phyloP scores from a whole-genome alignment of 2,329 filamentous ascomycete genomes.

The Clonostachys rosea region DNA sequence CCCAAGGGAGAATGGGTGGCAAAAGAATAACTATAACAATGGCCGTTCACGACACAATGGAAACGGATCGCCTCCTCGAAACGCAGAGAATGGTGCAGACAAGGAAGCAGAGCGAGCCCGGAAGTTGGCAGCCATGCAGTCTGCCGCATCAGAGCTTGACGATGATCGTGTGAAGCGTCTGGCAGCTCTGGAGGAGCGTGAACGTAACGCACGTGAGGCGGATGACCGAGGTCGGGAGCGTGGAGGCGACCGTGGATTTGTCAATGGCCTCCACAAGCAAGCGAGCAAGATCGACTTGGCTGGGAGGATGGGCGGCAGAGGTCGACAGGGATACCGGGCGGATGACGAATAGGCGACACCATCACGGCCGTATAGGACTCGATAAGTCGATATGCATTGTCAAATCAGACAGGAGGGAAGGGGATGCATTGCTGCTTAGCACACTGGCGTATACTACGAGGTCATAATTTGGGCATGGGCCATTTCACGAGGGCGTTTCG shows the following conservation, averaged over 20 bases:
- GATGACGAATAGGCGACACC: constrained; percentile 32
- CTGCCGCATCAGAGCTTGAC: constrained; percentile 65
- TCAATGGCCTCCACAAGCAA: constrained; percentile 57
- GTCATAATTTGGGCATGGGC: no score
- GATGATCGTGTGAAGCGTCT: constrained; percentile 65
- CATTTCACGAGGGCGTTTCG: no score
- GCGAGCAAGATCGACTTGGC: constrained; percentile 45
- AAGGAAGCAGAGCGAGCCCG: constrained; percentile 55
- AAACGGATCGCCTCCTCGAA: constrained; percentile 10
- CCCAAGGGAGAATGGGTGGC: no score
- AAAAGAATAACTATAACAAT: neutral
- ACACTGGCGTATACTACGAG: no score
- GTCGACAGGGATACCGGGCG: constrained; percentile 34
- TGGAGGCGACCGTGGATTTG: constrained; percentile 61
- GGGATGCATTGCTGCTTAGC: no score
- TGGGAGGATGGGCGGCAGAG: constrained; percentile 43
- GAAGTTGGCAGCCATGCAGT: constrained; percentile 70
- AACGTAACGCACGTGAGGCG: constrained; percentile 58
- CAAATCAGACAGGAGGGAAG: no score
- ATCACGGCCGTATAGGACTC: no score
- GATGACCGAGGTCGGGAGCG: constrained; percentile 63
- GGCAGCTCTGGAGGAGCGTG: constrained; percentile 59
- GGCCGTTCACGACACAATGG: constrained; percentile 4
- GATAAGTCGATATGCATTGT: no score
- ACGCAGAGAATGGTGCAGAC: constrained; percentile 16